These are phyloP conservation scores for Jatropha curcas DNA, from an alignment of 345 rosid genomes.

Conservation along the genomic window DNA sequence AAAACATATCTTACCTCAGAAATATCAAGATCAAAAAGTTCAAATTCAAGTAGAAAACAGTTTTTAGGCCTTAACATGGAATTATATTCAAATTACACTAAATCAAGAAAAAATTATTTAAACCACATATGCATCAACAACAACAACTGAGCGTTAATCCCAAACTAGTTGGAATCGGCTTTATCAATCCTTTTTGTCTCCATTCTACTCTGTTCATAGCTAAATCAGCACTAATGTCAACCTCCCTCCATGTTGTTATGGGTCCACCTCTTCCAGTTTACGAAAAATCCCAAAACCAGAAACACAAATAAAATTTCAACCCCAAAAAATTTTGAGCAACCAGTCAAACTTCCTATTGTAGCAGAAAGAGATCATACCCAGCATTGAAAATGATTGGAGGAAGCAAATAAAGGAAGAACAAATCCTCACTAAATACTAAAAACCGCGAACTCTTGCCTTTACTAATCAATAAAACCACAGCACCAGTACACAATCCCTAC, in stretches of 20 bases:
- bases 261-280: too few species aligned
- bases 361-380: conserved; percentile 45
- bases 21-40: neutral
- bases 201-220: too few species aligned
- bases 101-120: too few species aligned
- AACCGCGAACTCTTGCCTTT: conserved; percentile 38
- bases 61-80: neutral
- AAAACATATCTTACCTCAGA: neutral
- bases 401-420: conserved; percentile 75
- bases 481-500: conserved; percentile 67
- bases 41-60: neutral
- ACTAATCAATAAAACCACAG: conserved; percentile 47
- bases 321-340: neutral
- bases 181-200: too few species aligned
- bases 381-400: conserved; percentile 82
- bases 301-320: neutral
- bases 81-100: neutral
- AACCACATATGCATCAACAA: too few species aligned
- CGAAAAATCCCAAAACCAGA: too few species aligned
- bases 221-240: too few species aligned
- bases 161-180: too few species aligned
- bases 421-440: conserved; percentile 54
- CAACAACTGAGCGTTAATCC: too few species aligned
- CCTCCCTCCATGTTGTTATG: too few species aligned
- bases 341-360: neutral